phyloP scores from a whole-genome alignment of 177 flowering plant species.

The Telopea speciosissima region DNA sequence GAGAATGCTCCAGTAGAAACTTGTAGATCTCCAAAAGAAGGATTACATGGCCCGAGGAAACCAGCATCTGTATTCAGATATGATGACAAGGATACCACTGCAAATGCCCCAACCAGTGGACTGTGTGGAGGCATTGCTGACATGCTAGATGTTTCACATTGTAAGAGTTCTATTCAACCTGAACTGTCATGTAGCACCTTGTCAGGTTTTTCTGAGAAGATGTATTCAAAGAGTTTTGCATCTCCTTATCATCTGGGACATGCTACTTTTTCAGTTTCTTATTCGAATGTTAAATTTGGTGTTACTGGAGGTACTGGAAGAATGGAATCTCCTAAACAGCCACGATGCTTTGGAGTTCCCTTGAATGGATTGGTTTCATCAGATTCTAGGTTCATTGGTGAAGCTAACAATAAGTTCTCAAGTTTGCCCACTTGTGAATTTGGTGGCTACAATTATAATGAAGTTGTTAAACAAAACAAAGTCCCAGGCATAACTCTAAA shows the following conservation, averaged over 20 bases:
- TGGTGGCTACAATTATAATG: conserved; percentile 4
- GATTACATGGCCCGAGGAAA: conserved; percentile 1
- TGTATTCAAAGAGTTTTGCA: conserved; percentile 2
- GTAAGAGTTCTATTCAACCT: not conserved
- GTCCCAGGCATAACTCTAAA: not conserved
- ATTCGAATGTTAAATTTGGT: conserved; percentile 2
- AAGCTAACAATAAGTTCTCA: conserved; percentile 8
- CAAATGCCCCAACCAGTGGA: not conserved
- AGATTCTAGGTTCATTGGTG: conserved; percentile 9
- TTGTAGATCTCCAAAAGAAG: conserved; percentile 9
- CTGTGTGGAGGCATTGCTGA: conserved; percentile 5
- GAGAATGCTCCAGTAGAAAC: not conserved
- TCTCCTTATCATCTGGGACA: not conserved
- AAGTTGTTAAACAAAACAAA: conserved; percentile 6
- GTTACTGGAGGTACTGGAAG: not conserved
- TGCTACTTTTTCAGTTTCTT: not conserved
- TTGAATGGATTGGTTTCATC: conserved; percentile 1
- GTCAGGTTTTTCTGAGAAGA: conserved; percentile 2
- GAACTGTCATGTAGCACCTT: not conserved
- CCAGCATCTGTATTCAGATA: conserved; percentile 1
- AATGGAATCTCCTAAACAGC: conserved; percentile 13
- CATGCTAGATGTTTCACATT: conserved; percentile 4
- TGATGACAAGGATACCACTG: conserved; percentile 4
- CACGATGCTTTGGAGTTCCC: not conserved
- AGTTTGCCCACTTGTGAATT: conserved; percentile 4